Evolutionary conservation across 2,329 filamentous ascomycete species (phyloP).

Genomic region (Periglandula ipomoeae): DNA sequence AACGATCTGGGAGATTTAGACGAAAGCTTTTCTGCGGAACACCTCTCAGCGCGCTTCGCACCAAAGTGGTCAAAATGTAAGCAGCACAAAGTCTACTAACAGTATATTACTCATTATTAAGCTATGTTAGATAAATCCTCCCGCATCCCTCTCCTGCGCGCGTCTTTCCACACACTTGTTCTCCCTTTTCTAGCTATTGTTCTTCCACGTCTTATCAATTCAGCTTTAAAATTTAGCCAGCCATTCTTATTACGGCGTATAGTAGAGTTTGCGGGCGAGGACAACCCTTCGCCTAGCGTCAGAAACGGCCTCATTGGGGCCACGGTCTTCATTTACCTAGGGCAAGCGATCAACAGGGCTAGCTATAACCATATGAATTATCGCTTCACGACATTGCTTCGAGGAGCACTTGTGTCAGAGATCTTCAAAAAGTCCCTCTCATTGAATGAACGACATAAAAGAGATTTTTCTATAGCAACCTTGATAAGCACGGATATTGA

Average conservation of each 20-base stretch:
- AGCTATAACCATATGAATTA: constrained; percentile 23
- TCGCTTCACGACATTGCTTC: constrained; percentile 22
- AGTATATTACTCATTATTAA: too few relatives aligned
- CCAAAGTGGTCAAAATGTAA: too few relatives aligned
- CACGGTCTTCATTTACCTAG: constrained; percentile 27
- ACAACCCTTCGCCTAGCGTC: constrained; percentile 12
- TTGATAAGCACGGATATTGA: constrained; percentile 38
- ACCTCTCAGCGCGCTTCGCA: too few relatives aligned
- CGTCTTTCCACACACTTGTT: constrained; percentile 8
- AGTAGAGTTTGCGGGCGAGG: constrained; percentile 18
- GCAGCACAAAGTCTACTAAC: too few relatives aligned
- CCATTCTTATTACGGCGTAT: constrained; percentile 27
- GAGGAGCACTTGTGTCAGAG: constrained; percentile 28
- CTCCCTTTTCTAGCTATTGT: constrained; percentile 12
- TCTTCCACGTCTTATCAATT: constrained; percentile 19
- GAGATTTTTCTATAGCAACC: constrained; percentile 28
- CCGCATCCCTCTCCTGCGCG: too few relatives aligned
- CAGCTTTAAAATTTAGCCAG: constrained; percentile 28
- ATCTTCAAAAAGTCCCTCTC: constrained; percentile 37
- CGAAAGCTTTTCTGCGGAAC: too few relatives aligned
- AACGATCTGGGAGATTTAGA: constrained; percentile 17
- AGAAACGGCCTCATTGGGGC: constrained; percentile 29
- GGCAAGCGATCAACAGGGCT: constrained; percentile 22
- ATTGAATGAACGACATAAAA: constrained; percentile 18
- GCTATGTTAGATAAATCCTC: too few relatives aligned